Conservation (phyloP, 768 basidiomycete species). For the Boletales sp. region DNA sequence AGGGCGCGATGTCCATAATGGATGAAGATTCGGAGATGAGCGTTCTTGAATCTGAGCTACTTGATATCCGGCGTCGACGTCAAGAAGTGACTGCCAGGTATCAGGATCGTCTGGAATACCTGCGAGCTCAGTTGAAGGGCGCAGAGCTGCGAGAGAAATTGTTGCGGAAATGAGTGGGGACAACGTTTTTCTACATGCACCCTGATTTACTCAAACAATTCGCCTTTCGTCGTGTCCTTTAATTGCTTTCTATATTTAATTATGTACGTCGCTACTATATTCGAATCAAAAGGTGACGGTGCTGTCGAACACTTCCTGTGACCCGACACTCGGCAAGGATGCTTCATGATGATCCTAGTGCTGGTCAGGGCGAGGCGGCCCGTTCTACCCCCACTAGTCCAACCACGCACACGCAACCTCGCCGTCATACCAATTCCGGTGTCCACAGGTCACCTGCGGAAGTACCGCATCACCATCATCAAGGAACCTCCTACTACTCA, state of each 20-base stretch:
- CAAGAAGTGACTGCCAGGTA: conserved; percentile 72
- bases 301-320: too few species aligned
- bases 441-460: conserved; percentile 45
- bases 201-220: background rate
- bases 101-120: conserved; percentile 71
- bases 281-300: too few species aligned
- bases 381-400: conserved; percentile 38
- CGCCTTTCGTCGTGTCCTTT: conserved; percentile 2
- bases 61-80: conserved; percentile 64
- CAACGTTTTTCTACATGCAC: background rate
- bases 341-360: too few species aligned
- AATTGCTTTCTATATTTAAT: conserved; percentile 14
- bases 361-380: conserved; percentile 18
- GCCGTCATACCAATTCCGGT: conserved; percentile 46
- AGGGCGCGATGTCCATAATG: conserved; percentile 15
- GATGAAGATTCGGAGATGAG: conserved; percentile 37
- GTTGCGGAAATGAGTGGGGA: conserved; percentile 47
- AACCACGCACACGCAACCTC: conserved; percentile 29
- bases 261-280: conserved; percentile 2
- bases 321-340: too few species aligned
- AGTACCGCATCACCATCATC: conserved; percentile 60
- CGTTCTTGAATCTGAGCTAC: conserved; percentile 55
- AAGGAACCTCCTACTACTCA: conserved; percentile 66
- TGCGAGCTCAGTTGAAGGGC: conserved; percentile 78
- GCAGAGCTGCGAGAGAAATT: conserved; percentile 83